Evolutionary conservation across 257 asterid genomes (phyloP).

Genomic region (Solanum ossicruentum): DNA sequence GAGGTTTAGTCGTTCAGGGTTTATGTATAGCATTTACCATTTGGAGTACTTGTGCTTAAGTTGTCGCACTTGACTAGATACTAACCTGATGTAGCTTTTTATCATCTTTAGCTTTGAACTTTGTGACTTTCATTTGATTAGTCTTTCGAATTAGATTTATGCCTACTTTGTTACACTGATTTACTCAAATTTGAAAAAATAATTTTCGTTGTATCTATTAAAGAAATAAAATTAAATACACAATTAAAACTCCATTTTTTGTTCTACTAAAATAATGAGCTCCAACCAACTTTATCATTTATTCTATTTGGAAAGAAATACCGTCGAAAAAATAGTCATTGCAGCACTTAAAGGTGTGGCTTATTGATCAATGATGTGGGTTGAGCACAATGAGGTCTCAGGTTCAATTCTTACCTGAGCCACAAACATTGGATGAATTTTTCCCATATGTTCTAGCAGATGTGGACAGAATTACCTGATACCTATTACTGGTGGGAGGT

Average conservation of each 20-base stretch:
- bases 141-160: background rate
- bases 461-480: too few relatives aligned
- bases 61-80: background rate
- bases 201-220: background rate
- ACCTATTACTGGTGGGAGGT: too few relatives aligned
- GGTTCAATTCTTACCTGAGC: too few relatives aligned
- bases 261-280: background rate
- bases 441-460: too few relatives aligned
- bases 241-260: background rate
- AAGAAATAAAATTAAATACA: background rate
- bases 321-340: background rate
- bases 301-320: background rate
- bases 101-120: background rate
- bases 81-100: background rate
- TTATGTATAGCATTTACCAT: background rate
- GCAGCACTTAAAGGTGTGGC: too few relatives aligned
- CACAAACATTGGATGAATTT: too few relatives aligned
- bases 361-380: too few relatives aligned
- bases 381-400: too few relatives aligned
- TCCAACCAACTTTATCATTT: background rate
- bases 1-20: background rate
- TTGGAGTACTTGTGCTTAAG: background rate
- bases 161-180: background rate
- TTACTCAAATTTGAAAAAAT: background rate
- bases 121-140: background rate